Evolutionary conservation across 1,284 basidiomycete species (phyloP).

Genomic region (Kwoniella shivajii): DNA sequence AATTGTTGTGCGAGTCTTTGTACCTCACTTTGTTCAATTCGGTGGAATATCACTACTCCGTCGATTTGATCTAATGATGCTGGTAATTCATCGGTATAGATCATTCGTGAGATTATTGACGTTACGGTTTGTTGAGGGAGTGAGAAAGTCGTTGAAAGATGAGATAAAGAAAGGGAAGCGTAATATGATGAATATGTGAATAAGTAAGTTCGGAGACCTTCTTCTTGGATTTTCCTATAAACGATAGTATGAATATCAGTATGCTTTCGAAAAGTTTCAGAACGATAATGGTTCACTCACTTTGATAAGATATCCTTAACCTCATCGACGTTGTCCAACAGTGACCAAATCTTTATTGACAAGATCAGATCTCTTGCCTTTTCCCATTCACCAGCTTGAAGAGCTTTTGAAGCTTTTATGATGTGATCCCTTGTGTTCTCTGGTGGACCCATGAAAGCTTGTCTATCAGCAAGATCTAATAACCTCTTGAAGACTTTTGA

Average conservation of each 20-base stretch:
- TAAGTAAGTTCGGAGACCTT: constrained; percentile 93
- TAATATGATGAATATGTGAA: constrained; percentile 99
- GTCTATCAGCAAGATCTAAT: constrained; percentile 95
- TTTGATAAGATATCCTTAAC: constrained; percentile 93
- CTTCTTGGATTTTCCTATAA: constrained; percentile 90
- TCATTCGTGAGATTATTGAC: constrained; percentile 96
- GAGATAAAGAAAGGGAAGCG: constrained; percentile 81
- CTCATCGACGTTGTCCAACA: constrained; percentile 85
- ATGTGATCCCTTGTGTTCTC: constrained; percentile 99
- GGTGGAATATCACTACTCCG: constrained; percentile 85
- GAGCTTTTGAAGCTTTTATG: constrained; percentile 97
- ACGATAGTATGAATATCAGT: too few relatives aligned
- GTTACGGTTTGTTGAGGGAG: constrained; percentile 78
- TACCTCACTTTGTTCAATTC: constrained; percentile 81
- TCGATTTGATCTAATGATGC: constrained; percentile 90
- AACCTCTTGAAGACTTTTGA: constrained; percentile 94
- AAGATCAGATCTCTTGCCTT: constrained; percentile 88
- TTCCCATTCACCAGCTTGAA: constrained; percentile 97
- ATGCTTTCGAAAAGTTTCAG: background rate
- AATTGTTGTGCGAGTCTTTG: constrained; percentile 86
- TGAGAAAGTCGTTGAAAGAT: constrained; percentile 85
- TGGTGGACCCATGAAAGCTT: constrained; percentile 97
- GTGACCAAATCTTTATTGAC: constrained; percentile 96
- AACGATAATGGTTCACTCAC: constrained; percentile 58
- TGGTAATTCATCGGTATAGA: constrained; percentile 94